phyloP scores from a whole-genome alignment of 2,329 filamentous ascomycete genomes.

The Amauroascus niger region DNA sequence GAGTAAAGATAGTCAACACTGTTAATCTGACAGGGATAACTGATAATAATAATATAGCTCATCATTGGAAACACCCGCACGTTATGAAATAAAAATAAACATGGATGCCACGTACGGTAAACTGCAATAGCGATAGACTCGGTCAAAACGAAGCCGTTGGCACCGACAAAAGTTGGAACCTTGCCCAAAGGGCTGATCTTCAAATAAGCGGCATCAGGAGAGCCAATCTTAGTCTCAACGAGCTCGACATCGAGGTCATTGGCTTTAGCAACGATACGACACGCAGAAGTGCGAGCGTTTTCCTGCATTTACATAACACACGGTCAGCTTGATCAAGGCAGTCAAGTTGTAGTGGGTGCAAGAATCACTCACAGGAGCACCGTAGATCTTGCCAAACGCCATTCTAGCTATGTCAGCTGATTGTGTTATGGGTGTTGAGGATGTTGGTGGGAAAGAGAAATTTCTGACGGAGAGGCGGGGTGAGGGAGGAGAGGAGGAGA shows the following conservation, averaged over 20 bases:
- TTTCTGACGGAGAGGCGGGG: conserved; percentile 16
- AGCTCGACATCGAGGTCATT: conserved; percentile 89
- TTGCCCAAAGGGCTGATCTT: conserved; percentile 81
- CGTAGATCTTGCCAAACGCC: conserved; percentile 97
- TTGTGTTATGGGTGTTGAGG: conserved; percentile 11
- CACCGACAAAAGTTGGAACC: conserved; percentile 84
- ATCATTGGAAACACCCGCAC: conserved; percentile 49
- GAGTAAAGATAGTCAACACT: conserved; percentile 71
- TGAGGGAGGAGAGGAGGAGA: conserved; percentile 15
- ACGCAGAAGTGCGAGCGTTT: conserved; percentile 81
- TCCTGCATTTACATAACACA: conserved; percentile 44
- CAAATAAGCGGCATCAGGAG: conserved; percentile 64
- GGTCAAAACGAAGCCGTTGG: conserved; percentile 79
- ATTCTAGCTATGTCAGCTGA: conserved; percentile 48
- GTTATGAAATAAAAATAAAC: conserved; percentile 13
- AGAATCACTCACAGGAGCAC: conserved; percentile 55
- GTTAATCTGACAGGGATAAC: conserved; percentile 97
- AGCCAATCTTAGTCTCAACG: conserved; percentile 58
- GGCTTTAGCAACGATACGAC: conserved; percentile 92
- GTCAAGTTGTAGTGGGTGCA: neutral
- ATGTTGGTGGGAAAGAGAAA: conserved; percentile 14
- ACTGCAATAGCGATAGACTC: conserved; percentile 93
- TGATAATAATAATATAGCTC: conserved; percentile 61
- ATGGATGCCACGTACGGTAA: conserved; percentile 67
- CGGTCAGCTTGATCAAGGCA: conserved; percentile 20